Conservation (phyloP, 257 asterid genomes). For the Fraxinus quadrangulata region DNA sequence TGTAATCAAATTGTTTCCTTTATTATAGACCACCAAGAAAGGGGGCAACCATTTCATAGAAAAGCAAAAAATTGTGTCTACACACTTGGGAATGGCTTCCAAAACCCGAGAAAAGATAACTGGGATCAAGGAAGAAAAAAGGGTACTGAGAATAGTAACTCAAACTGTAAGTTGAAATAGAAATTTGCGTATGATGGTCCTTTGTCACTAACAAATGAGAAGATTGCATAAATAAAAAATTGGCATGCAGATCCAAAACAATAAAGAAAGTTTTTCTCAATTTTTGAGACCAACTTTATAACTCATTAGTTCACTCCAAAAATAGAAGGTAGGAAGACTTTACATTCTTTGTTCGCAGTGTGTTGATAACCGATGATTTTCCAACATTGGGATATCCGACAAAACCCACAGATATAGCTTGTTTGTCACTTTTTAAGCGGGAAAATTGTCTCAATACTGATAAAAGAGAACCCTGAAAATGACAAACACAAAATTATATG, state of each 20-base stretch:
- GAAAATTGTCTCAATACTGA: slow-evolving; percentile 89
- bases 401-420: slow-evolving; percentile 96
- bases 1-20: too few species aligned
- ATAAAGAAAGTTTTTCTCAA: neutral
- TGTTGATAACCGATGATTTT: slow-evolving; percentile 96
- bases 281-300: neutral
- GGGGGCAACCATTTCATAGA: neutral
- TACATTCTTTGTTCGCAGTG: slow-evolving; percentile 93
- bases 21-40: neutral
- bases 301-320: slow-evolving; percentile 1
- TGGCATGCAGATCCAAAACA: slow-evolving; percentile 1
- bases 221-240: neutral
- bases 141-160: neutral
- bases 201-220: neutral
- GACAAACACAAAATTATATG: neutral
- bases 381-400: slow-evolving; percentile 99
- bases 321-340: slow-evolving; percentile 13
- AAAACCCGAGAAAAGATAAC: neutral
- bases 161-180: neutral
- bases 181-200: too few species aligned
- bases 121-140: neutral
- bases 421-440: slow-evolving; percentile 88
- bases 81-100: neutral
- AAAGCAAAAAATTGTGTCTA: neutral
- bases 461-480: slow-evolving; percentile 76